Conservation (phyloP, 768 basidiomycete species). For the Suillus bovinus region DNA sequence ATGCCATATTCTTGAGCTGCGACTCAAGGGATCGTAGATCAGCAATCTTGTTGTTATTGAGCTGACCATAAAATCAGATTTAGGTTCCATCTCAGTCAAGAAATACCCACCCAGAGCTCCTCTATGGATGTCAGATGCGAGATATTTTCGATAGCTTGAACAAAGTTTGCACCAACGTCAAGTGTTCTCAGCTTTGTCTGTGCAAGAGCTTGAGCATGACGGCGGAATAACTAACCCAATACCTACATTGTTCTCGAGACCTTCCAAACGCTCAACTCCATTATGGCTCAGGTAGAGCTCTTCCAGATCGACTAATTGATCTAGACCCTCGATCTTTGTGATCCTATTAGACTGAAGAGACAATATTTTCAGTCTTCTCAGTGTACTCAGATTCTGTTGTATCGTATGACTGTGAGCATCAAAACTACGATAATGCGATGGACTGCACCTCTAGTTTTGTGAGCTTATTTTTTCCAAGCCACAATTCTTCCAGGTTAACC, state of each 20-base stretch:
- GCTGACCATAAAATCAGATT: slow-evolving; percentile 43
- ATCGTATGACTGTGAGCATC: not conserved
- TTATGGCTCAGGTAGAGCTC: slow-evolving; percentile 96
- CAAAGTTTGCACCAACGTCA: slow-evolving; percentile 86
- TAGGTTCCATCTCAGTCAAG: not conserved
- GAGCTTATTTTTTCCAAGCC: slow-evolving; percentile 99
- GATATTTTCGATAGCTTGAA: slow-evolving; percentile 77
- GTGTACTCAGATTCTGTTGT: slow-evolving; percentile 61
- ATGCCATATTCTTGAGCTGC: slow-evolving; percentile 58
- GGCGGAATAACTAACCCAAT: not conserved
- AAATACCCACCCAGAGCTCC: slow-evolving; percentile 83
- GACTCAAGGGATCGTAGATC: slow-evolving; percentile 66
- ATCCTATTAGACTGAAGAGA: slow-evolving; percentile 95
- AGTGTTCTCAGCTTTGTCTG: slow-evolving; percentile 76
- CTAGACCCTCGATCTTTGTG: slow-evolving; percentile 81
- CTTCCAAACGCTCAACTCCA: slow-evolving; percentile 80
- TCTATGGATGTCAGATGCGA: slow-evolving; percentile 77
- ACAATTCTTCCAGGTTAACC: slow-evolving; percentile 86
- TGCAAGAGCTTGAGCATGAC: not conserved
- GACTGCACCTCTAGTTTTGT: slow-evolving; percentile 72
- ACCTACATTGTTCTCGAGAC: slow-evolving; percentile 80
- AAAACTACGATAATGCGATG: slow-evolving; percentile 2
- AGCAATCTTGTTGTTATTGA: slow-evolving; percentile 85
- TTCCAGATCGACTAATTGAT: slow-evolving; percentile 70
- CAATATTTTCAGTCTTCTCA: slow-evolving; percentile 79